Evolutionary conservation across 345 rosid genomes (phyloP).

Genomic region (Syzygium grande): DNA sequence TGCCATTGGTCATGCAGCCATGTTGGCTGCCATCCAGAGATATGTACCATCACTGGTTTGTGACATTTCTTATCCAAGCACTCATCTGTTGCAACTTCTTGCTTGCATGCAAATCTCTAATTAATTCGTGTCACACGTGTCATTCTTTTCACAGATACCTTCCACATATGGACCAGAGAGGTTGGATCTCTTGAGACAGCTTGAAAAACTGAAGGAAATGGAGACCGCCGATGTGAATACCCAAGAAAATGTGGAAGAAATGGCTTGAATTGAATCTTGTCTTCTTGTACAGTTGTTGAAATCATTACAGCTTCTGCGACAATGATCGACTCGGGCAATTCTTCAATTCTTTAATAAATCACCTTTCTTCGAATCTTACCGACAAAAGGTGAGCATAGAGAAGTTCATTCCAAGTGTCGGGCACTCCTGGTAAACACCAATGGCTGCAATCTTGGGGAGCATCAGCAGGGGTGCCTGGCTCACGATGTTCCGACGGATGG

Average conservation of each 20-base stretch:
- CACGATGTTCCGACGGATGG: constrained; percentile 62
- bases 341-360: constrained; percentile 7
- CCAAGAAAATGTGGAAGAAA: constrained; percentile 35
- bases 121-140: not conserved
- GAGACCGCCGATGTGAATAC: constrained; percentile 43
- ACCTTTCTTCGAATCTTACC: constrained; percentile 25
- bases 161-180: constrained; percentile 92
- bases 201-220: constrained; percentile 75
- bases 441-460: constrained; percentile 89
- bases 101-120: not conserved
- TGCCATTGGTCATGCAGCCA: constrained; percentile 97
- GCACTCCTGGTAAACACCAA: constrained; percentile 78
- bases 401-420: constrained; percentile 76
- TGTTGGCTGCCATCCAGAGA: constrained; percentile 94
- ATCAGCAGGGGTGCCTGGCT: constrained; percentile 35
- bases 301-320: not conserved
- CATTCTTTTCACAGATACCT: constrained; percentile 59
- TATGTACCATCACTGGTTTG: constrained; percentile 76
- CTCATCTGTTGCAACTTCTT: not conserved
- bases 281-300: constrained; percentile 1
- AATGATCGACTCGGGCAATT: not conserved
- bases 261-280: constrained; percentile 24
- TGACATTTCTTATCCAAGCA: constrained; percentile 5
- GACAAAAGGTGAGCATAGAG: constrained; percentile 57
- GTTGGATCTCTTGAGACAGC: constrained; percentile 83